These are phyloP conservation scores for Linnemannia elongata DNA, from an alignment of 192 early-diverging fungal species.

Conservation along the genomic window DNA sequence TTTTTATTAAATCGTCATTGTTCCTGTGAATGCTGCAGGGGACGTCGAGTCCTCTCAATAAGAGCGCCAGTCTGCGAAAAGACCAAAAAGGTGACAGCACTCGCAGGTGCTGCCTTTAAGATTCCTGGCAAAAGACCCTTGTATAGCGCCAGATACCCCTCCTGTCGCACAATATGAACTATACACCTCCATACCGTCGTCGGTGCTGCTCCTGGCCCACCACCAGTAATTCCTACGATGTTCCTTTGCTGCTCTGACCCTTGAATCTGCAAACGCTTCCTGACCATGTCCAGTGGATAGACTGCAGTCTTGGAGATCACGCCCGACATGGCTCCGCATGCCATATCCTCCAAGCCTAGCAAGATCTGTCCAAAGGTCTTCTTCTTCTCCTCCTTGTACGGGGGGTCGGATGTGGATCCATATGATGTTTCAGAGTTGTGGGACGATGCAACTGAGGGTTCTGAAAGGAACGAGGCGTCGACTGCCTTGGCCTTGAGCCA, in stretches of 20 bases:
- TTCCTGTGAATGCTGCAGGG: not conserved
- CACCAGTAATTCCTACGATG: not conserved
- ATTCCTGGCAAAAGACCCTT: constrained; percentile 88
- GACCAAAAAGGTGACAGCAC: constrained; percentile 91
- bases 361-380: constrained; percentile 16
- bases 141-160: constrained; percentile 89
- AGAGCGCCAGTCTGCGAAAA: constrained; percentile 76
- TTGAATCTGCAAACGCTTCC: constrained; percentile 77
- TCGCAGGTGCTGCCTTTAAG: constrained; percentile 88
- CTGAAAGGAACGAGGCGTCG: not conserved
- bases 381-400: not conserved
- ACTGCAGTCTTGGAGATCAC: constrained; percentile 86
- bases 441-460: not conserved
- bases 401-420: constrained; percentile 10
- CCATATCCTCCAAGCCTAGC: constrained; percentile 70
- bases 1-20: not conserved
- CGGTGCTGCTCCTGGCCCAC: constrained; percentile 54
- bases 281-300: constrained; percentile 93
- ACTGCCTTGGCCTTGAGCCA: constrained; percentile 29
- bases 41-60: constrained; percentile 48
- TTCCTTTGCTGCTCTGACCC: constrained; percentile 54
- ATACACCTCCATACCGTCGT: constrained; percentile 72
- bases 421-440: not conserved
- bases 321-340: constrained; percentile 86
- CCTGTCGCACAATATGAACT: constrained; percentile 74